phyloP scores from a whole-genome alignment of 257 asterid species.

The Solanum tarapatanum region DNA sequence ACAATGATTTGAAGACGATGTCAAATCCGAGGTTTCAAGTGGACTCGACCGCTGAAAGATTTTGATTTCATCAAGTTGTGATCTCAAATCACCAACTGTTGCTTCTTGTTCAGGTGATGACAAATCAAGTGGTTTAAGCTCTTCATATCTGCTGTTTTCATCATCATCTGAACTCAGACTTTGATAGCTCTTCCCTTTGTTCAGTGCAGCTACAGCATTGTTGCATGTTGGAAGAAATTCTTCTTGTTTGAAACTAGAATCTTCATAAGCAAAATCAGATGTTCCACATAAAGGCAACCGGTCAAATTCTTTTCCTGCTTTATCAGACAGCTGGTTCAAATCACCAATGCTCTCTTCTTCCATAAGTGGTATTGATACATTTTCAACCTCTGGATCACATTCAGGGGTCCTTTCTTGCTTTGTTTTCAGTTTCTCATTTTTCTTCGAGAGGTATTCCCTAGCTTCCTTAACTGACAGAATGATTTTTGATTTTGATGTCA shows the following conservation, averaged over 20 bases:
- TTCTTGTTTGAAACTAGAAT: not conserved
- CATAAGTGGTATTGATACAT: conserved; percentile 4
- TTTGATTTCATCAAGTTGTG: conserved; percentile 3
- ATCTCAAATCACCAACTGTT: conserved; percentile 7
- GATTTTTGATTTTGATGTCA: conserved; percentile 33
- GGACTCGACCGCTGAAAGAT: not conserved
- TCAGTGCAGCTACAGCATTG: conserved; percentile 7
- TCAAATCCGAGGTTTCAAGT: conserved; percentile 11
- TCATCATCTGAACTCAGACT: not conserved
- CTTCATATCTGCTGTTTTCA: conserved; percentile 8
- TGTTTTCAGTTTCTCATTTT: conserved; percentile 21
- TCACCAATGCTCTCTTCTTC: conserved; percentile 7
- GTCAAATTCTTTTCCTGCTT: conserved; percentile 7
- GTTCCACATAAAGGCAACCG: conserved; percentile 3
- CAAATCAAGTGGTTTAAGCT: conserved; percentile 8
- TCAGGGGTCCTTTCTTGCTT: conserved; percentile 18
- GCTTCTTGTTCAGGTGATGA: conserved; percentile 8
- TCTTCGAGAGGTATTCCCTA: conserved; percentile 59
- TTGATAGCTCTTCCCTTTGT: not conserved
- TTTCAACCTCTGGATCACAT: conserved; percentile 13
- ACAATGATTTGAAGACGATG: conserved; percentile 4
- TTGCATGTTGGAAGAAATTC: not conserved
- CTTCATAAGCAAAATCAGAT: conserved; percentile 10
- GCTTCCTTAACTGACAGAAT: conserved; percentile 79
- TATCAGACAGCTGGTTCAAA: conserved; percentile 14